Percentiles rank a stretch among this genome's conserved stretches.
These are phyloP conservation scores for Pinus albicaulis DNA, from an alignment of 75 land plant genomes.

Conservation along the genomic window DNA sequence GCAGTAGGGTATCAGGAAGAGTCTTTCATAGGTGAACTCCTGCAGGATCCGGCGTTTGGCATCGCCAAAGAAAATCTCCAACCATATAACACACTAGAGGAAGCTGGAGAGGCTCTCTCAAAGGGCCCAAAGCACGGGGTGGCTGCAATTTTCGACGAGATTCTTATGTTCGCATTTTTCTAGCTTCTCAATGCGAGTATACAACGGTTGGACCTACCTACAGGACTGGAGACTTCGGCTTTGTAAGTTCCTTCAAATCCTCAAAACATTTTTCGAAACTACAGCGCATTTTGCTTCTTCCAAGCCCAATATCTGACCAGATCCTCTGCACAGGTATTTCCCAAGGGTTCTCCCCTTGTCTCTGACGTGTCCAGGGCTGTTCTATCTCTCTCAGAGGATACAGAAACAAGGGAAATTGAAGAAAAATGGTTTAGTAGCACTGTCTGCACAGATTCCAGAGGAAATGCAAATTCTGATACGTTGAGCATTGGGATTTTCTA, in stretches of 20 bases:
- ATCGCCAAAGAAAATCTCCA: slow-evolving; percentile 9
- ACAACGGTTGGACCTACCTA: slow-evolving; percentile 47
- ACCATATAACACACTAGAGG: not conserved
- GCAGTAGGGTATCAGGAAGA: slow-evolving; percentile 32
- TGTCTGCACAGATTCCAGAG: too few species aligned
- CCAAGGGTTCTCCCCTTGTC: too few species aligned
- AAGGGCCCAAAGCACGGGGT: not conserved
- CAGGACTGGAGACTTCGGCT: slow-evolving; percentile 54
- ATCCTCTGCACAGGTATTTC: too few species aligned
- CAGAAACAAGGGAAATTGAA: too few species aligned
- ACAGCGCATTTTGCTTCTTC: not conserved
- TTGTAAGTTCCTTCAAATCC: slow-evolving; percentile 25
- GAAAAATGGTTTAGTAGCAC: too few species aligned
- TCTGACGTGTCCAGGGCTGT: too few species aligned
- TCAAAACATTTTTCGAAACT: not conserved
- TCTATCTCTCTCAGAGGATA: too few species aligned
- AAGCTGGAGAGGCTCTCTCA: slow-evolving; percentile 13
- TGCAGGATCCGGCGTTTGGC: not conserved
- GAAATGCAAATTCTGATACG: too few species aligned
- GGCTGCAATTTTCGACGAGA: too few species aligned
- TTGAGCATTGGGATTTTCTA: too few species aligned
- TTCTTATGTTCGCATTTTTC: slow-evolving; percentile 19
- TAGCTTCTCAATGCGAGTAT: slow-evolving; percentile 19
- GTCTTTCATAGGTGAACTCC: slow-evolving; percentile 20
- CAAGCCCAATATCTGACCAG: too few species aligned